Percentiles rank a stretch among this genome's conserved stretches.
Conservation (phyloP, 495 filamentous ascomycete genomes). For the Podospora pseudocomata region DNA sequence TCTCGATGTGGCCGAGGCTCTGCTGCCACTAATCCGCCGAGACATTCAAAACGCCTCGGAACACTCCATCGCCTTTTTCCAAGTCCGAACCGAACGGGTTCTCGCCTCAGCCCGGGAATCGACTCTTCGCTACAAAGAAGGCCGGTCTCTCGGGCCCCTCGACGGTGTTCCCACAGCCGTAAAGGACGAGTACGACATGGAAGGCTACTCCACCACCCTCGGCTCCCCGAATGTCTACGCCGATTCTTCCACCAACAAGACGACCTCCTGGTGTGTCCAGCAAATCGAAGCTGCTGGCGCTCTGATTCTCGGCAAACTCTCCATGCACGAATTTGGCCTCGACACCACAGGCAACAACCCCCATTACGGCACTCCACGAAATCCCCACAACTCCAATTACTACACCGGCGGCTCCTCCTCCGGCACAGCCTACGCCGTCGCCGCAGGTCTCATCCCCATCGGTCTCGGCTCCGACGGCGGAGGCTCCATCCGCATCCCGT, state of each 20-base stretch:
- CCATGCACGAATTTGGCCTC: slow-evolving; percentile 79
- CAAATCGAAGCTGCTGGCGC: slow-evolving; percentile 71
- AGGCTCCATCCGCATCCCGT: slow-evolving; percentile 75
- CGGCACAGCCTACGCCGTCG: slow-evolving; percentile 71
- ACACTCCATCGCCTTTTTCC: slow-evolving; percentile 65
- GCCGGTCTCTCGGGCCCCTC: slow-evolving; percentile 58
- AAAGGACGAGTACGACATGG: slow-evolving; percentile 61
- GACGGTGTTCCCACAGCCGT: slow-evolving; percentile 68
- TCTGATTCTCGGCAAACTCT: slow-evolving; percentile 72
- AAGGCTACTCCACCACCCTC: slow-evolving; percentile 64
- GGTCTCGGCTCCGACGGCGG: slow-evolving; percentile 79
- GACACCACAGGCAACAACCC: slow-evolving; percentile 85
- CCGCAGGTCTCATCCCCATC: slow-evolving; percentile 71
- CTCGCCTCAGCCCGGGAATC: slow-evolving; percentile 63
- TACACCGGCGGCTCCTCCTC: slow-evolving; percentile 85
- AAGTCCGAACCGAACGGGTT: slow-evolving; percentile 55
- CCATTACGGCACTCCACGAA: slow-evolving; percentile 69
- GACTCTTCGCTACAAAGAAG: slow-evolving; percentile 60
- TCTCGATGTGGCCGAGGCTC: slow-evolving; percentile 55
- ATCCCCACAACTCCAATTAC: slow-evolving; percentile 69
- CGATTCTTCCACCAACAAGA: slow-evolving; percentile 42
- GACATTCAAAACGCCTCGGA: slow-evolving; percentile 49
- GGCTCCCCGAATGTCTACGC: slow-evolving; percentile 48
- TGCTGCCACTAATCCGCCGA: slow-evolving; percentile 65
- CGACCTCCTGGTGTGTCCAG: slow-evolving; percentile 65